Evolutionary conservation across 2,329 filamentous ascomycete genomes (phyloP), one percentile per base, ranked within the genome.

Genomic region (Arthroderma uncinatum): DNA sequence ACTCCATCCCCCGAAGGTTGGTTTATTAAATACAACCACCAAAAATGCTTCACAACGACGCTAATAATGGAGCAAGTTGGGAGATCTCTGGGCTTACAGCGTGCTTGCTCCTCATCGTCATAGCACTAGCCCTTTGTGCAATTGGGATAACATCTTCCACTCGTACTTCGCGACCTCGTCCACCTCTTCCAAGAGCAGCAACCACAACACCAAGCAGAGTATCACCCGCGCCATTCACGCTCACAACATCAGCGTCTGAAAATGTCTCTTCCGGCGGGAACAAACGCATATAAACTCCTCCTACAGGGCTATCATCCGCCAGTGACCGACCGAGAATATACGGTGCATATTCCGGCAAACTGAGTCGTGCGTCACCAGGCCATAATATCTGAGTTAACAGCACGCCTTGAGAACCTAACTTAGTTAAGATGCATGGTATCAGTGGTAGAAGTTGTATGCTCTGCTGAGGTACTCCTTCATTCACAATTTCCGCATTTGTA

Each of bases 221-320:
- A 71, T 98, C 93, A 0, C 93, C 93, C 1, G 89, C 90, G 0
- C 92, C 93, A 68, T 97, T 97, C 8, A 97, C 92, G 50, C 89
- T 95, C 1, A 92, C 83, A 1, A 95, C 78, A 25, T 93, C 82
- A 19, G 79, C 73, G 0, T 75, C 70, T 1, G 64, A 58, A 4
- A 95, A 78, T 14, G 76, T 73, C 67, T 87, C 83, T 0, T 80
- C 81, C 0, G 86, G 77, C 0, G 87, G 82, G 68, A 89, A 87
- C 74, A 85, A 68, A 4, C 83, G 73, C 84, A 96, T 90, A 66
- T 96, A 96, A 2, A 96, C 78, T 0, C 91, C 92, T 0, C 90
- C 89, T 1, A 90, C 83, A 0, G 25, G 47, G 25, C 21, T 21
- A 21, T 34, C 25, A 9, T 52, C 36, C 6, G 9, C 5, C 1